phyloP scores from a whole-genome alignment of 2,329 filamentous ascomycete genomes.

The Colletotrichum falcatum region DNA sequence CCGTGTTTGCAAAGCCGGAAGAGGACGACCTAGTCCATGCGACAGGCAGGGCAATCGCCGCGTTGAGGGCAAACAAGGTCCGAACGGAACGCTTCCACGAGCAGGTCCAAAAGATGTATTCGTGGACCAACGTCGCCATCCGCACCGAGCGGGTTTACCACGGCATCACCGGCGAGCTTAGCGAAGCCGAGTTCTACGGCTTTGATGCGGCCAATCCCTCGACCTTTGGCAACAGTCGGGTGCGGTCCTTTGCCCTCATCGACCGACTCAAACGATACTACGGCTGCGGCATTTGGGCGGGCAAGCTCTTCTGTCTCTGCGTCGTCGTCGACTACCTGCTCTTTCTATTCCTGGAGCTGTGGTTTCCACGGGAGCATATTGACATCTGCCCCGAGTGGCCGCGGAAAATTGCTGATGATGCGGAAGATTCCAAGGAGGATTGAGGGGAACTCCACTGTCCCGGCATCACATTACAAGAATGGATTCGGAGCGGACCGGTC shows the following conservation, averaged over 20 bases:
- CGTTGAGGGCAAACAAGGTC: constrained; percentile 86
- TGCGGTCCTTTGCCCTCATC: constrained; percentile 91
- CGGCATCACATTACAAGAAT: neutral
- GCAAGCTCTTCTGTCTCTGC: constrained; percentile 95
- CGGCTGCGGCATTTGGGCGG: constrained; percentile 97
- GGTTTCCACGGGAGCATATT: constrained; percentile 85
- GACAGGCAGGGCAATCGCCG: constrained; percentile 88
- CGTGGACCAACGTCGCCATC: constrained; percentile 94
- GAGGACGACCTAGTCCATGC: constrained; percentile 94
- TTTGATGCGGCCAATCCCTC: constrained; percentile 73
- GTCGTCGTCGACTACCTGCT: constrained; percentile 94
- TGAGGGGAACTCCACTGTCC: neutral
- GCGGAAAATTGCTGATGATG: constrained; percentile 68
- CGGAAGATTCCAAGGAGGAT: constrained; percentile 35
- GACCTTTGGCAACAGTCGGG: constrained; percentile 77
- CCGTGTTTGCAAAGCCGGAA: constrained; percentile 94
- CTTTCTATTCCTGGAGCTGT: constrained; percentile 88
- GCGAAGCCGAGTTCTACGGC: constrained; percentile 89
- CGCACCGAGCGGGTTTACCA: constrained; percentile 96
- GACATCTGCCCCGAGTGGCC: constrained; percentile 95
- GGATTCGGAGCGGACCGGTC: neutral
- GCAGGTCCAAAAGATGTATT: constrained; percentile 98
- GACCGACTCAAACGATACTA: constrained; percentile 97
- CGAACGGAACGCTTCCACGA: constrained; percentile 96
- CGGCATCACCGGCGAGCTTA: constrained; percentile 88